Percentiles rank a stretch among this genome's conserved stretches.
Conservation (phyloP, 139 green algal species). For the Chlamydomonas eustigma region DNA sequence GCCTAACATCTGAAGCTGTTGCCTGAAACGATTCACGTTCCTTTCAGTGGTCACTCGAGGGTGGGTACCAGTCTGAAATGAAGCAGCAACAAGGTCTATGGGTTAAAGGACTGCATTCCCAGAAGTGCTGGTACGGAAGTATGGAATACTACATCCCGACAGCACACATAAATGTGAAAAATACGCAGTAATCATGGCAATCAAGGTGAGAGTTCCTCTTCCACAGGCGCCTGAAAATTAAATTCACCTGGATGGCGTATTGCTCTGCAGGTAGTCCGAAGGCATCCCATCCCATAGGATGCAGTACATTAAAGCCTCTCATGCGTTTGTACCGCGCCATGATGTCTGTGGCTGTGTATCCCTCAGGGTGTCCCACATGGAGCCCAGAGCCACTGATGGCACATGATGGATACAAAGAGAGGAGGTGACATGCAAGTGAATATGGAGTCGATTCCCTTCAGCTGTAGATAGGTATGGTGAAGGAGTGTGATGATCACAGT, state of each 20-base stretch:
- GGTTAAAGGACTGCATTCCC: too few relatives aligned
- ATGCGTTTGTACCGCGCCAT: slow-evolving; percentile 95
- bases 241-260: slow-evolving; percentile 87
- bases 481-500: too few relatives aligned
- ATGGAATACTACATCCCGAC: too few relatives aligned
- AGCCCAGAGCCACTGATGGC: slow-evolving; percentile 66
- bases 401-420: not conserved
- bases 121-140: too few relatives aligned
- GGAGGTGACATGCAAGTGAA: too few relatives aligned
- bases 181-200: too few relatives aligned
- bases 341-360: slow-evolving; percentile 96
- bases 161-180: too few relatives aligned
- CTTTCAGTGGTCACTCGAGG: slow-evolving; percentile 79
- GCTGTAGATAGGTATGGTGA: too few relatives aligned
- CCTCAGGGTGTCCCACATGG: slow-evolving; percentile 87
- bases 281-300: slow-evolving; percentile 99
- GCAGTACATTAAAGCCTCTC: slow-evolving; percentile 93
- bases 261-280: slow-evolving; percentile 98
- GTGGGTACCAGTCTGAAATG: slow-evolving; percentile 88
- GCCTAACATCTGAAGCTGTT: slow-evolving; percentile 90
- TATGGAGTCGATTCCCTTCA: too few relatives aligned
- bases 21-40: slow-evolving; percentile 88
- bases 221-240: too few relatives aligned
- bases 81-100: too few relatives aligned
- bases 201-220: too few relatives aligned